phyloP scores from a whole-genome alignment of 305 asterid genomes.

The Fraxinus albicans region DNA sequence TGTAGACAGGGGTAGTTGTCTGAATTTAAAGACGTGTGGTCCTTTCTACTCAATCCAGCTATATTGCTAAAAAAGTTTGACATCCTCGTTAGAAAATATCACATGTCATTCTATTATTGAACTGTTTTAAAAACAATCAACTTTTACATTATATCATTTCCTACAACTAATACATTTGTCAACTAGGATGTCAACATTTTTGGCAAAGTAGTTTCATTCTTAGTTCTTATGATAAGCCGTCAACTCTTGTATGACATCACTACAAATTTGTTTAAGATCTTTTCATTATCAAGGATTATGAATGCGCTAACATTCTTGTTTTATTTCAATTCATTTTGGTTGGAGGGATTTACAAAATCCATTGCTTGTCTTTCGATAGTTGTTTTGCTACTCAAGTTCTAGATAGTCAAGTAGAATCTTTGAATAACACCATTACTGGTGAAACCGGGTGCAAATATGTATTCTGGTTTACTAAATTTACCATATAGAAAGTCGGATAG shows the following conservation, averaged over 20 bases:
- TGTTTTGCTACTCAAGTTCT: not conserved
- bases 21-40: slow-evolving; percentile 49
- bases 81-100: no score
- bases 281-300: not conserved
- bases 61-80: no score
- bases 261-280: not conserved
- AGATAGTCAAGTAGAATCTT: not conserved
- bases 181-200: no score
- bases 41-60: slow-evolving; percentile 44
- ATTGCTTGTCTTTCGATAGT: not conserved
- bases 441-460: not conserved
- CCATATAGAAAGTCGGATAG: not conserved
- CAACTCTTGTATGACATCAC: slow-evolving; percentile 21
- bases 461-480: no score
- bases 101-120: no score
- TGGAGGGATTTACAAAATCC: not conserved
- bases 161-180: no score
- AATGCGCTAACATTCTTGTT: not conserved
- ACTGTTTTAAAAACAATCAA: no score
- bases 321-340: not conserved
- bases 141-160: no score
- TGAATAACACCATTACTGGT: not conserved
- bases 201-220: not conserved
- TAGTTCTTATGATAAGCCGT: slow-evolving; percentile 25
- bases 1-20: slow-evolving; percentile 38